A percentile compares a stretch with the other conserved stretches of the same genome.
phyloP scores from a whole-genome alignment of 1,284 basidiomycete species.

The Ceratobasidium sp. region DNA sequence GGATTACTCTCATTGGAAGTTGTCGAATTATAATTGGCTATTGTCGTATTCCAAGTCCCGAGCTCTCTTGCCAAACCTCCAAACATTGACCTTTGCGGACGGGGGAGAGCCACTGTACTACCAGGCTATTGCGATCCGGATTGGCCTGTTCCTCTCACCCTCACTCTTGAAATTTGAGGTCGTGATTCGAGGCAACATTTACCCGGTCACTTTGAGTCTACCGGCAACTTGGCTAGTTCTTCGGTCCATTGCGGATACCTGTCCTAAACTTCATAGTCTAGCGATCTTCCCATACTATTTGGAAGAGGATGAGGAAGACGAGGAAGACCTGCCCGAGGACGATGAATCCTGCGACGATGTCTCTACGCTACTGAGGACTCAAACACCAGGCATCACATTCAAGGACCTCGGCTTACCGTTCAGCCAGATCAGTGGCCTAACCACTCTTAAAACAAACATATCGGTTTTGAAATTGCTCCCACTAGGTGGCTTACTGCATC shows the following conservation, averaged over 20 bases:
- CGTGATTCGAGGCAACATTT: background rate
- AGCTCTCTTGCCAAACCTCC: background rate
- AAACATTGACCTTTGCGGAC: background rate
- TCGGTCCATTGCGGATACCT: background rate
- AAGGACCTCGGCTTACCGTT: background rate
- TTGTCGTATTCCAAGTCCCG: background rate
- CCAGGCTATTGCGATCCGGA: background rate
- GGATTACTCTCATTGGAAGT: background rate
- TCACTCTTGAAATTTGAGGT: background rate
- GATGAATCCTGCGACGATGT: too few species aligned
- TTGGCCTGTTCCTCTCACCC: background rate
- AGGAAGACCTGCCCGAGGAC: too few species aligned
- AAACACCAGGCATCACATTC: background rate
- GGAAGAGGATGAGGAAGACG: too few species aligned
- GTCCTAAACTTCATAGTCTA: background rate
- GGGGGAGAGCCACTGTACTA: background rate
- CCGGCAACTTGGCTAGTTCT: background rate
- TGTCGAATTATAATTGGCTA: background rate
- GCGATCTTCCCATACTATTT: background rate
- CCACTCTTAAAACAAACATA: background rate
- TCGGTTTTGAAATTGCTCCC: background rate
- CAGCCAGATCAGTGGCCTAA: background rate
- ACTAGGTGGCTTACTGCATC: background rate
- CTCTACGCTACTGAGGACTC: background rate
- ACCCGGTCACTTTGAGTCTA: too few species aligned